Base-by-base conservation (phyloP, 2,329 filamentous ascomycete species). In the Colletotrichum euphorbiae region DNA sequence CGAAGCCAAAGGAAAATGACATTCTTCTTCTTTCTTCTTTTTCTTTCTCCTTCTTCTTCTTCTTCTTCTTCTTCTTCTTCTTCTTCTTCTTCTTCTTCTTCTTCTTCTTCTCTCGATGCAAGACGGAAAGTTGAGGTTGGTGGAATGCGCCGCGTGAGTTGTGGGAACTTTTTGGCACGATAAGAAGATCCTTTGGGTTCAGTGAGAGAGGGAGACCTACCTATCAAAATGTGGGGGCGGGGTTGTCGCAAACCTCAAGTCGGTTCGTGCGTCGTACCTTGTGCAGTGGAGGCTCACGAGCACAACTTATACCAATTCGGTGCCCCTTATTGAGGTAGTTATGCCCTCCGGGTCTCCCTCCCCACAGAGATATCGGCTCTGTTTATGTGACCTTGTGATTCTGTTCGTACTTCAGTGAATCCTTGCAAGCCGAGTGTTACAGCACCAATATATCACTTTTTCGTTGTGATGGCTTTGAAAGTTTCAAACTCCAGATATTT, bases 1-100 rank as follows among this genome's bases (percentile, higher is more conserved):
- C 81, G 74, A 90, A 90, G 17, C 83, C 84, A 73, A 91, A 91
- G 46, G 86, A 86, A 74, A 89, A 89, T 4, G 85, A 80, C 82
- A 79, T 78, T 61, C n/a, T n/a, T n/a, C n/a, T n/a, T n/a, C n/a
- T n/a, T n/a, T n/a, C n/a, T n/a, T n/a, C n/a, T n/a, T n/a, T n/a
- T n/a, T n/a, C n/a, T n/a, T n/a, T n/a, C n/a, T n/a, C n/a, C n/a
- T 69, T 62, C 4, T 5, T 24, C 24, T 24, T 24, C 24, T 24
- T 21, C 21, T 21, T 9, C n/a, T 62, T 28, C 7, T 46, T 48
- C 21, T 28, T 40, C 24, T 61, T 17, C 51, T 13, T n/a, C n/a
- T n/a, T n/a, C n/a, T 69, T 62, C 4, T 5, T 24, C 24, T 24
- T 24, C 24, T 24, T 21, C 21, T 21, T 9, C n/a, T 62, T 28